phyloP scores from a whole-genome alignment of 768 basidiomycete species.

The Suillus clintonianus region DNA sequence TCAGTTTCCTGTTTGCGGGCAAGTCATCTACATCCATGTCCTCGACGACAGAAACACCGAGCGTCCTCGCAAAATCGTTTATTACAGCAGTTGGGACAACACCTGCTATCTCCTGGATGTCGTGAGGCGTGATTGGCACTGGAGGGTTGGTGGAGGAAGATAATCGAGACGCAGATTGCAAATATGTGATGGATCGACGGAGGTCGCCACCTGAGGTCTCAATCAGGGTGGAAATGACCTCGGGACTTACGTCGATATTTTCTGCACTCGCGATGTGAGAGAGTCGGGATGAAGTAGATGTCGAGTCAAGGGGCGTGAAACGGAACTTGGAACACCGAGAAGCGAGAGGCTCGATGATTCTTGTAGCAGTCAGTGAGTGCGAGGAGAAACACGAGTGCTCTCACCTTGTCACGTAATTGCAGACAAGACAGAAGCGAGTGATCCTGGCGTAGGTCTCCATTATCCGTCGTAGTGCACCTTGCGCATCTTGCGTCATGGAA shows the following conservation, averaged over 20 bases:
- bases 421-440: constrained; percentile 96
- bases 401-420: constrained; percentile 98
- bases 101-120: constrained; percentile 96
- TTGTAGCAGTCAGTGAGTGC: constrained; percentile 32
- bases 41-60: constrained; percentile 73
- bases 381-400: constrained; percentile 18
- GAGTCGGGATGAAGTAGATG: constrained; percentile 74
- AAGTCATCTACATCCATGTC: constrained; percentile 50
- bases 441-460: constrained; percentile 99
- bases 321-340: constrained; percentile 99
- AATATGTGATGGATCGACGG: constrained; percentile 94
- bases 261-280: constrained; percentile 81
- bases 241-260: constrained; percentile 53
- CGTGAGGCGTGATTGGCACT: constrained; percentile 67
- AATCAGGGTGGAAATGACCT: constrained; percentile 75
- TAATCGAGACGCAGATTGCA: constrained; percentile 92
- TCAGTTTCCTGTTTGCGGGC: constrained; percentile 22
- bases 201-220: constrained; percentile 87
- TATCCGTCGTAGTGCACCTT: constrained; percentile 94
- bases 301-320: constrained; percentile 87
- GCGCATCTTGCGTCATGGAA: constrained; percentile 99
- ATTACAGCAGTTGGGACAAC: constrained; percentile 83
- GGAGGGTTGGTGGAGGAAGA: constrained; percentile 74
- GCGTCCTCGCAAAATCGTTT: constrained; percentile 60
- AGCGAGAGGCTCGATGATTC: constrained; percentile 97